phyloP scores from a whole-genome alignment of 768 basidiomycete genomes.

The Amanita rubescens region DNA sequence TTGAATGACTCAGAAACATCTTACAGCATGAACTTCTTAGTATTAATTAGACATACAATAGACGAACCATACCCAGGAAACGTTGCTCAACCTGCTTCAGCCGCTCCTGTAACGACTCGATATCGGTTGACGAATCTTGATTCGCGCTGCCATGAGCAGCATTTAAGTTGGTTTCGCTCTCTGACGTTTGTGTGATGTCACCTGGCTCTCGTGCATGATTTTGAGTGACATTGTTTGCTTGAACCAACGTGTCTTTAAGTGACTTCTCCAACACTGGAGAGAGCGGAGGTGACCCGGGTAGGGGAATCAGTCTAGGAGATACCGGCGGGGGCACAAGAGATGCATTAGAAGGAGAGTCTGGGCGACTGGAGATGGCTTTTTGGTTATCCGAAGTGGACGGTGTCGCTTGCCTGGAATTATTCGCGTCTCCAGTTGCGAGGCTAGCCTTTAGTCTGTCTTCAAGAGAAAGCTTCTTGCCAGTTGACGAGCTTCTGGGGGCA shows the following conservation, averaged over 20 bases:
- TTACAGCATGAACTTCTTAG: conserved; percentile 22
- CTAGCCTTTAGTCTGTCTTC: conserved; percentile 6
- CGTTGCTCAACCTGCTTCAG: conserved; percentile 68
- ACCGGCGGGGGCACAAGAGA: background rate
- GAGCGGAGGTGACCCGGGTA: conserved; percentile 33
- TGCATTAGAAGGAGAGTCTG: background rate
- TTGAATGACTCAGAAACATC: conserved; percentile 78
- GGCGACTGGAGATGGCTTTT: background rate
- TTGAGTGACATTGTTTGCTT: background rate
- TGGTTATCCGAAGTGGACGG: background rate
- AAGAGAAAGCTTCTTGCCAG: conserved; percentile 11
- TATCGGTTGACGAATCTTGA: conserved; percentile 15
- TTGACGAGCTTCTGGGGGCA: conserved; percentile 11
- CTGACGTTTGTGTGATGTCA: background rate
- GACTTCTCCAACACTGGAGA: conserved; percentile 12
- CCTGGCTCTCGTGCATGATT: background rate
- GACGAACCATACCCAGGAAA: conserved; percentile 49
- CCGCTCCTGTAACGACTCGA: conserved; percentile 58
- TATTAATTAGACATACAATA: background rate
- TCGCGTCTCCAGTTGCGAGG: conserved; percentile 10
- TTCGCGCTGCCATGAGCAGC: background rate
- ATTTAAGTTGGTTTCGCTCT: background rate
- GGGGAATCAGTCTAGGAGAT: conserved; percentile 36
- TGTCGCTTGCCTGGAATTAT: background rate
- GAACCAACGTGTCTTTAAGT: background rate